phyloP scores from a whole-genome alignment of 1,139 yeast species.

The Yamadazyma buinensis region DNA sequence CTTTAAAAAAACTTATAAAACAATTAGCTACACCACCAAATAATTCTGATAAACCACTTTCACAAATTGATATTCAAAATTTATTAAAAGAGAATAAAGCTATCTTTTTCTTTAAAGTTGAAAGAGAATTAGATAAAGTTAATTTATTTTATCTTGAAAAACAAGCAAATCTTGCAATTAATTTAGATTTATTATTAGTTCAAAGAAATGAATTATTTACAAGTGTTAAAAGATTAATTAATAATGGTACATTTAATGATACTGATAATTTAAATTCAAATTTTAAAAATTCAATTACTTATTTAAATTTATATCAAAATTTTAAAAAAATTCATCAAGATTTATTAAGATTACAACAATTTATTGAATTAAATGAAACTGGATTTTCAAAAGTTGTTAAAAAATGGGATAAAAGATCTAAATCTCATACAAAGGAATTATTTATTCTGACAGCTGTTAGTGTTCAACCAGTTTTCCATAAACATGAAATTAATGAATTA shows the following conservation, averaged over 20 bases:
- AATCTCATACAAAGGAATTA: slow-evolving; percentile 89
- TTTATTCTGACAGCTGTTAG: slow-evolving; percentile 90
- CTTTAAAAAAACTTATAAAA: slow-evolving; percentile 76
- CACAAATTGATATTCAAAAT: slow-evolving; percentile 44
- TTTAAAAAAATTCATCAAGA: slow-evolving; percentile 88
- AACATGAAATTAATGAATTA: slow-evolving; percentile 79
- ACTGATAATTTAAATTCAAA: slow-evolving; percentile 20
- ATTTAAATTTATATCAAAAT: slow-evolving; percentile 68
- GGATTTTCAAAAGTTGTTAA: slow-evolving; percentile 93
- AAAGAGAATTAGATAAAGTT: slow-evolving; percentile 92
- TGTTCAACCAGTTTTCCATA: slow-evolving; percentile 94
- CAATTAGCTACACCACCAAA: slow-evolving; percentile 50
- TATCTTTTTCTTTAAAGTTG: slow-evolving; percentile 86
- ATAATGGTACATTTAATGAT: slow-evolving; percentile 8
- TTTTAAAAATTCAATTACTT: slow-evolving; percentile 41
- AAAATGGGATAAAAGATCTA: slow-evolving; percentile 97
- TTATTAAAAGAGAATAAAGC: slow-evolving; percentile 87
- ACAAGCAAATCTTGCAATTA: slow-evolving; percentile 78
- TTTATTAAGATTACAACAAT: slow-evolving; percentile 82
- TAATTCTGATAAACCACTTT: slow-evolving; percentile 12
- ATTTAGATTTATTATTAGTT: slow-evolving; percentile 70
- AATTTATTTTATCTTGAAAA: slow-evolving; percentile 85
- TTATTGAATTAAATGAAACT: slow-evolving; percentile 88
- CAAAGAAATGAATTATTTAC: slow-evolving; percentile 61
- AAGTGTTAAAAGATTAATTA: slow-evolving; percentile 29